Percentiles rank a stretch among this genome's conserved stretches.
These are phyloP conservation scores for Blastobotrys aristatus DNA, from an alignment of 1,139 yeast genomes.

Conservation along the genomic window DNA sequence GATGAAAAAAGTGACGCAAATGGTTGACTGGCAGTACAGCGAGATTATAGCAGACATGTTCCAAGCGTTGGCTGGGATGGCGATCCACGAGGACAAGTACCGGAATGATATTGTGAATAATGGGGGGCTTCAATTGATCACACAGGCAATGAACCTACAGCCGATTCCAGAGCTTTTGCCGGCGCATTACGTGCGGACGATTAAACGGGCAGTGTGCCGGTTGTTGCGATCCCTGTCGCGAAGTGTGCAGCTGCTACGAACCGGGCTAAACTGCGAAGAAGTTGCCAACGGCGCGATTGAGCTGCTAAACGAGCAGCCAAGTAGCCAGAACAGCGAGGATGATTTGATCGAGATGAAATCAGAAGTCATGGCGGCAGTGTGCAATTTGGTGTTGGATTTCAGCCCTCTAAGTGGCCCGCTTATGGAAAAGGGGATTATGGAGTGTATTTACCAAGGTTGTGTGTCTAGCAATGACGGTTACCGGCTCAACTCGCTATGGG, in stretches of 20 bases:
- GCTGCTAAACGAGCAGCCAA: constrained; percentile 27
- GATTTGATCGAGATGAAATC: constrained; percentile 45
- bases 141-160: constrained; percentile 26
- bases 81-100: constrained; percentile 32
- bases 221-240: constrained; percentile 69
- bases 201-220: constrained; percentile 44
- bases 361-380: constrained; percentile 61
- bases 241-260: constrained; percentile 64
- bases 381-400: constrained; percentile 76
- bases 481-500: constrained; percentile 49
- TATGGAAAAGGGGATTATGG: constrained; percentile 51
- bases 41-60: constrained; percentile 29
- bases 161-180: constrained; percentile 13
- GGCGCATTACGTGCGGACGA: constrained; percentile 21
- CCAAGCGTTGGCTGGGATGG: constrained; percentile 34
- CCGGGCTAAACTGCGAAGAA: constrained; percentile 57
- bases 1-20: constrained; percentile 15
- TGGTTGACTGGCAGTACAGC: constrained; percentile 21
- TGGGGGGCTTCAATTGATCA: constrained; percentile 30
- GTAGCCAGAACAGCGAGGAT: constrained; percentile 8
- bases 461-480: constrained; percentile 34
- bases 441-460: constrained; percentile 41
- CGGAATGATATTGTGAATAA: constrained; percentile 32
- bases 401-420: constrained; percentile 62
- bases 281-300: constrained; percentile 47